Evolutionary conservation across 2,329 filamentous ascomycete genomes (phyloP).

Genomic region (Juglanconis oblonga): DNA sequence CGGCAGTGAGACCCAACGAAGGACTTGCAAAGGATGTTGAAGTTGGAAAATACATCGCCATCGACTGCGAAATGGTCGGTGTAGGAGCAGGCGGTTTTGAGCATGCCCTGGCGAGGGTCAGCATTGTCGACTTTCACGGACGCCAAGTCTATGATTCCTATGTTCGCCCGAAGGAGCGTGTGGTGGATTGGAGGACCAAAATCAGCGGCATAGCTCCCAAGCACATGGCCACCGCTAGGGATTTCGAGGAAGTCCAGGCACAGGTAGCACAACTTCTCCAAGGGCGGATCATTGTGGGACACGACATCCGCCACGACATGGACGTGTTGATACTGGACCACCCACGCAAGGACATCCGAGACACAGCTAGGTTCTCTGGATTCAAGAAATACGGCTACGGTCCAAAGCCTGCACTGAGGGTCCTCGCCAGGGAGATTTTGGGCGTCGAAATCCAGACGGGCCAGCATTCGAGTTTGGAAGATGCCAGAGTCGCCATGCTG

Average conservation of each 20-base stretch:
- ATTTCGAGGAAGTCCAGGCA: slow-evolving; percentile 73
- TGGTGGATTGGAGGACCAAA: slow-evolving; percentile 86
- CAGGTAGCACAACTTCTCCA: slow-evolving; percentile 67
- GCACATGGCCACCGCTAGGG: slow-evolving; percentile 67
- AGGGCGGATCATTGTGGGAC: slow-evolving; percentile 74
- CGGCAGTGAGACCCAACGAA: slow-evolving; percentile 57
- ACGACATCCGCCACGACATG: slow-evolving; percentile 78
- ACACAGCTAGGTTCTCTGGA: slow-evolving; percentile 74
- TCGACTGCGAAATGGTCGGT: slow-evolving; percentile 99
- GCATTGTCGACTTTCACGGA: slow-evolving; percentile 90
- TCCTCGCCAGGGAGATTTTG: slow-evolving; percentile 55
- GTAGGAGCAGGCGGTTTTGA: slow-evolving; percentile 67
- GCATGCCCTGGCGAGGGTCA: slow-evolving; percentile 81
- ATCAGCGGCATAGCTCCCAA: slow-evolving; percentile 78
- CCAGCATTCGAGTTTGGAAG: slow-evolving; percentile 66
- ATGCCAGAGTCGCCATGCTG: slow-evolving; percentile 87
- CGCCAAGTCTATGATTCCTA: slow-evolving; percentile 92
- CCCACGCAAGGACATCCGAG: slow-evolving; percentile 72
- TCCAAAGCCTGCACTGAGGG: slow-evolving; percentile 64
- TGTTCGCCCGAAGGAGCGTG: slow-evolving; percentile 71
- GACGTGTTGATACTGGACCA: slow-evolving; percentile 75
- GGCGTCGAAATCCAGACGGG: slow-evolving; percentile 62
- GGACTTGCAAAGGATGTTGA: slow-evolving; percentile 61
- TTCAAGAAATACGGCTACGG: slow-evolving; percentile 70
- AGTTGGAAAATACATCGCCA: slow-evolving; percentile 83